Evolutionary conservation across 176 grass and related monocot genomes (phyloP).

Genomic region (Thinopyrum elongatum): DNA sequence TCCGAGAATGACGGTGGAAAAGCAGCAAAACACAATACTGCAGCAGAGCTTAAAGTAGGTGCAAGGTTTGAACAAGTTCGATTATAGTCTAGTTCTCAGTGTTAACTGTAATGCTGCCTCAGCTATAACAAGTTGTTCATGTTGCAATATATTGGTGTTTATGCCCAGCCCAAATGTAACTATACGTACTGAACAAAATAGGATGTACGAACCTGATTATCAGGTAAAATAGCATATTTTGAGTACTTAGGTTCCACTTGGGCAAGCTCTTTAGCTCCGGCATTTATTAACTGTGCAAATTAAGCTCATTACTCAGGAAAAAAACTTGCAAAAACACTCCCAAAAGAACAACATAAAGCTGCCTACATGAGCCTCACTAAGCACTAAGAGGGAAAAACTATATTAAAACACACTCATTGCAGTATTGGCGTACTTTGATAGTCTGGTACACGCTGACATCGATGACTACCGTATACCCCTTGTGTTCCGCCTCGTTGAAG

Average conservation of each 20-base stretch:
- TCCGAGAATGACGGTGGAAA: neutral
- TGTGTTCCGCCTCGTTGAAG: slow-evolving; percentile 75
- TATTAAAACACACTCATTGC: slow-evolving; percentile 72
- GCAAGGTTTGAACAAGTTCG: neutral
- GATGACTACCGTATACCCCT: slow-evolving; percentile 85
- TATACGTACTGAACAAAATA: neutral
- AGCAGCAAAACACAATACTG: no score
- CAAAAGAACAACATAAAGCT: slow-evolving; percentile 10
- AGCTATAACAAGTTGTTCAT: neutral
- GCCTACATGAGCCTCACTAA: slow-evolving; percentile 34
- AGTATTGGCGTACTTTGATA: slow-evolving; percentile 86
- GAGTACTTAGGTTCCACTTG: slow-evolving; percentile 65
- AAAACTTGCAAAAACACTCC: slow-evolving; percentile 12
- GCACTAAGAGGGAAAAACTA: slow-evolving; percentile 26
- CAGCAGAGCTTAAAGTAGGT: neutral
- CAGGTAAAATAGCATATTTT: slow-evolving; percentile 68
- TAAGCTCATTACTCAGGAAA: slow-evolving; percentile 19
- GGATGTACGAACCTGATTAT: slow-evolving; percentile 63
- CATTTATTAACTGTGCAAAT: slow-evolving; percentile 72
- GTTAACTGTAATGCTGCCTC: neutral
- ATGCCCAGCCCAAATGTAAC: neutral
- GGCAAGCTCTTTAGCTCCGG: slow-evolving; percentile 85
- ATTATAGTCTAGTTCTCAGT: neutral
- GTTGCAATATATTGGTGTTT: neutral
- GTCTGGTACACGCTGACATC: slow-evolving; percentile 96